Base-by-base conservation (phyloP, 2,329 filamentous ascomycete species). In the Karstenula rhodostoma region DNA sequence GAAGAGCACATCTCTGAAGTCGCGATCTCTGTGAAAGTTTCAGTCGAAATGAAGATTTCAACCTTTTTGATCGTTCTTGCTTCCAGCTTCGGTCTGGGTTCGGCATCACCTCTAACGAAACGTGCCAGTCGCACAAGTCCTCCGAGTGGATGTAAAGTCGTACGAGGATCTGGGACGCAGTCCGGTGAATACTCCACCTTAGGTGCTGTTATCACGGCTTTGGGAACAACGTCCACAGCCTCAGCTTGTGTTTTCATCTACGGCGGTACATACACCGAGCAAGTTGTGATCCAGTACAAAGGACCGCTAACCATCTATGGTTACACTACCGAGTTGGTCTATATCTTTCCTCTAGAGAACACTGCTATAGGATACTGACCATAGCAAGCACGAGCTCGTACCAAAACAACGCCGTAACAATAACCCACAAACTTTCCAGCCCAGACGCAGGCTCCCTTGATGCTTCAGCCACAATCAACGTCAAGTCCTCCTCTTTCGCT, bases 201-300 rank as follows among this genome's bases (percentile, higher is more conserved):
- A 47, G 83, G 86, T 23, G 25, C 48, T 23, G 56, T 40, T 2
- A 23, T 58, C 6, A 40, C 25, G n/a, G 69, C 75, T 80, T 13
- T 88, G 12, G 82, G 80, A 5, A 83, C 81, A 0, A 77, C 79
- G 0, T 78, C 82, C 3, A 78, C 81, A 1, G 63, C 72, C 0
- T 77, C 77, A 1, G 83, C 85, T 57, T 84, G 81, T 67, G 86
- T 89, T 74, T 89, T 89, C 76, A 83, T 89, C 73, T 73, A 84
- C 66, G 68, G 80, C 7, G 85, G 86, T 13, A 85, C 83, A 35
- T 87, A 88, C 78, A 74, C 71, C 1, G 85, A 87, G 70, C 85
- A 87, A 69, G 83, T 87, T 40, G 80, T 80, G 60, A 79, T 88
- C 50, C 73, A 80, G 1, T 78, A 83, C 44, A 73, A 69, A 5